Evolutionary conservation across 2,329 filamentous ascomycete genomes (phyloP), one percentile per base, ranked within the genome.

Genomic region (Colletotrichum chrysophilum): DNA sequence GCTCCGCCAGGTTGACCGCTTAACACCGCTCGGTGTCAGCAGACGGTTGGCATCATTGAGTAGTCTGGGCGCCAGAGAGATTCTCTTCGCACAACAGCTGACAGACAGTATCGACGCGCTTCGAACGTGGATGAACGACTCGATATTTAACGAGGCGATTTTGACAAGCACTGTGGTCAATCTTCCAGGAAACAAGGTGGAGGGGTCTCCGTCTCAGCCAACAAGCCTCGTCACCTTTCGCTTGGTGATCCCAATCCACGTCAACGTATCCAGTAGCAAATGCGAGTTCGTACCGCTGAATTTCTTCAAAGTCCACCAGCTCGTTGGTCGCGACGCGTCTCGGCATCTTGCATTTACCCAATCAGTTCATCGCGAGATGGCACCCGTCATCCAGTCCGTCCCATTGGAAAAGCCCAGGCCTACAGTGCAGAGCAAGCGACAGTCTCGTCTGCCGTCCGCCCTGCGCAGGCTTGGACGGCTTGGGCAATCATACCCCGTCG

Each of bases 241-340:
- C 61, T 84, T 92, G 18, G 88, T 94, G 56, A 89, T 93, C 21
- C 91, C 91, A 2, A 91, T 94, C 32, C 91, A 94, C 77, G 86
- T 87, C 18, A 87, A 87, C 38, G 82, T 90, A 10, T 84, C 85
- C 4, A 88, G 88, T 26, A 84, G 88, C 2, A 87, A 88, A 32
- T 89, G 91, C 79, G 87, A 89, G 71, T 93, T 93, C 77, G 87
- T 90, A 2, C 92, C 93, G 0, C 84, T 94, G 34, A 89, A 85
- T 60, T 91, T 94, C 78, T 94, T 94, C 85, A 92, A 91, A 78
- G 86, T 90, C 9, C 92, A 93, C 74, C 93, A 95, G 82, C 89
- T 93, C 76, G 88, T 91, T 0, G 89, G 92, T 78, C 86, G 88
- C 32, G 87, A 87, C 75, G 86, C 88, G 36, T 84, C 87, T 1